phyloP scores from a whole-genome alignment of 371 early-diverging fungal genomes.

The Mortierella sp. region DNA sequence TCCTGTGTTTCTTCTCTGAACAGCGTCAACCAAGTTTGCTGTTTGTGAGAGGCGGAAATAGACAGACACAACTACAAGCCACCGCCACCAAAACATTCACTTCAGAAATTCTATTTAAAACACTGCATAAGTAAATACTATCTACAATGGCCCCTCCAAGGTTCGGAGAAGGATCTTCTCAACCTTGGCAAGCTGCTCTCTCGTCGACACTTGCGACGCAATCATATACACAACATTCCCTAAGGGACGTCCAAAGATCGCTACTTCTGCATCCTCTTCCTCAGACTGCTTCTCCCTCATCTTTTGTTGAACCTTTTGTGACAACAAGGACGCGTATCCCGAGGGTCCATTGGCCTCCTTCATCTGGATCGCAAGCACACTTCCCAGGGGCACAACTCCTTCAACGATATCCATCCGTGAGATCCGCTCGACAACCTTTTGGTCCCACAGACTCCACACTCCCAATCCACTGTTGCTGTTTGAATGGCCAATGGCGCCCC shows the following conservation, averaged over 20 bases:
- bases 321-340: constrained; percentile 74
- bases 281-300: constrained; percentile 53
- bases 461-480: constrained; percentile 18
- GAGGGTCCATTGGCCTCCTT: constrained; percentile 63
- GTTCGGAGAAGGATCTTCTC: constrained; percentile 65
- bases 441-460: constrained; percentile 74
- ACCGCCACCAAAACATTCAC: constrained; percentile 19
- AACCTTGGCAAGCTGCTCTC: constrained; percentile 65
- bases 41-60: not conserved
- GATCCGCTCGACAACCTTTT: constrained; percentile 64
- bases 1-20: not conserved
- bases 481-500: constrained; percentile 48
- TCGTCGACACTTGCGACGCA: constrained; percentile 73
- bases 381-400: constrained; percentile 82
- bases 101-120: not conserved
- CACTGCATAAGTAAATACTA: not conserved
- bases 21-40: not conserved
- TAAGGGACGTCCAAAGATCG: constrained; percentile 77
- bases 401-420: constrained; percentile 72
- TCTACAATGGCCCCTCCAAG: constrained; percentile 32
- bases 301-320: constrained; percentile 63
- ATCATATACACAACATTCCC: constrained; percentile 88
- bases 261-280: constrained; percentile 52
- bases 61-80: not conserved
- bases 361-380: constrained; percentile 81